Evolutionary conservation across 208 protist species (phyloP).

Genomic region (Tritrichomonas foetus): DNA sequence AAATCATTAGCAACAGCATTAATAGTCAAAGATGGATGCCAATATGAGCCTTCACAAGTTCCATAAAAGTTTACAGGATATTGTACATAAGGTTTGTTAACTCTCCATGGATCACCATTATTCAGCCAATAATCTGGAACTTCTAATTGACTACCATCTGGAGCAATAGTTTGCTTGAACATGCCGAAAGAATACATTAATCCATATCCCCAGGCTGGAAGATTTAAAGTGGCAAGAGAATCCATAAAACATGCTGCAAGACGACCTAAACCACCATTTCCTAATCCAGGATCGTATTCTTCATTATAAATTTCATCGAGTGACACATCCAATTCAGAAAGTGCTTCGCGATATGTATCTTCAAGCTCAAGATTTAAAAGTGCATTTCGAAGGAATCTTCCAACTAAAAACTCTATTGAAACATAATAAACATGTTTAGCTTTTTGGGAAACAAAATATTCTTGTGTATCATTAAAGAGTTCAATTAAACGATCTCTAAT

Average conservation of each 20-base stretch:
- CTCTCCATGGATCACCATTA: conserved; percentile 56
- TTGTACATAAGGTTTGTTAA: conserved; percentile 35
- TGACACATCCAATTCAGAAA: conserved; percentile 53
- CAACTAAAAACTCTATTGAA: conserved; percentile 59
- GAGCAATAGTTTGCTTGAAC: conserved; percentile 56
- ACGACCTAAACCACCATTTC: conserved; percentile 60
- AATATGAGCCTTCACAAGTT: not conserved
- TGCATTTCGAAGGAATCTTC: conserved; percentile 51
- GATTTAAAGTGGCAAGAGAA: conserved; percentile 57
- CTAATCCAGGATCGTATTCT: conserved; percentile 58
- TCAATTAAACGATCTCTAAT: conserved; percentile 58
- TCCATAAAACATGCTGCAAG: conserved; percentile 66
- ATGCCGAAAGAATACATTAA: conserved; percentile 58
- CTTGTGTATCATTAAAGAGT: conserved; percentile 59
- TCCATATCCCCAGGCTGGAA: conserved; percentile 62
- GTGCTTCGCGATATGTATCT: conserved; percentile 50
- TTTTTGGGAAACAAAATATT: conserved; percentile 51
- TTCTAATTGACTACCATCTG: conserved; percentile 55
- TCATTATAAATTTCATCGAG: conserved; percentile 54
- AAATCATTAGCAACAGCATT: conserved; percentile 30
- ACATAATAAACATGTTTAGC: conserved; percentile 60
- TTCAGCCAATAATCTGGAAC: conserved; percentile 58
- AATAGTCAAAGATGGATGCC: not conserved
- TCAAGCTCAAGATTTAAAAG: conserved; percentile 54
- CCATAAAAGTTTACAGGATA: not conserved